These are phyloP conservation scores for Hirsutella thompsonii DNA, from an alignment of 2,329 filamentous ascomycete genomes.

Conservation along the genomic window DNA sequence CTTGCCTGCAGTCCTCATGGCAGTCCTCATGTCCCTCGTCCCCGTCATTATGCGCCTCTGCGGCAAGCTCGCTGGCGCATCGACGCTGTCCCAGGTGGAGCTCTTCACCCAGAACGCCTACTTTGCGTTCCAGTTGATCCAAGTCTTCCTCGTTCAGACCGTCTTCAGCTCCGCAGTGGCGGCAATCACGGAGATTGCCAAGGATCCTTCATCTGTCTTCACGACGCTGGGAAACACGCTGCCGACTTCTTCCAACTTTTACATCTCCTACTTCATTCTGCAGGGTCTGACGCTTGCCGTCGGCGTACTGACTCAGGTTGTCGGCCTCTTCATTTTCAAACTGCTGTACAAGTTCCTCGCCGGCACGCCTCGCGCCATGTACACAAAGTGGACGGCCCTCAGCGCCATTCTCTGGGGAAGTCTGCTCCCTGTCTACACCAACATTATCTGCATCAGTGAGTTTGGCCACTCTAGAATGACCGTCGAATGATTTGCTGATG, in stretches of 20 bases:
- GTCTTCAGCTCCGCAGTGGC: conserved; percentile 66
- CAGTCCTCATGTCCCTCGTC: conserved; percentile 71
- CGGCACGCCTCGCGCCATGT: conserved; percentile 67
- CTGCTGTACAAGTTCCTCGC: conserved; percentile 58
- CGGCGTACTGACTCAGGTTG: conserved; percentile 55
- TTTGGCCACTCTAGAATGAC: conserved; percentile 1
- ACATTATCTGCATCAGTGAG: conserved; percentile 56
- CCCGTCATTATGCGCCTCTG: conserved; percentile 53
- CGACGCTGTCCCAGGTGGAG: conserved; percentile 69
- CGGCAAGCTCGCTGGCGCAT: conserved; percentile 67
- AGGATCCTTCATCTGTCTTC: conserved; percentile 49
- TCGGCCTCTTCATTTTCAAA: conserved; percentile 53
- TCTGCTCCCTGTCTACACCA: conserved; percentile 61
- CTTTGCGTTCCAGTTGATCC: conserved; percentile 83
- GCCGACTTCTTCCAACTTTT: conserved; percentile 83
- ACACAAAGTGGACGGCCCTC: conserved; percentile 57
- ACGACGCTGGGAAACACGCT: conserved; percentile 56
- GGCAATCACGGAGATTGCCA: conserved; percentile 48
- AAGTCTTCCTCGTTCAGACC: conserved; percentile 84
- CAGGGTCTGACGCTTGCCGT: conserved; percentile 72
- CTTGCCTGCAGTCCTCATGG: conserved; percentile 65
- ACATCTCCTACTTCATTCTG: conserved; percentile 78
- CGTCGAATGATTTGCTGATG: background rate
- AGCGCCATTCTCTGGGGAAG: conserved; percentile 65
- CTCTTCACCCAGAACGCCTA: conserved; percentile 85